phyloP scores from a whole-genome alignment of 805 yeast species.

The Candida tammaniensis region DNA sequence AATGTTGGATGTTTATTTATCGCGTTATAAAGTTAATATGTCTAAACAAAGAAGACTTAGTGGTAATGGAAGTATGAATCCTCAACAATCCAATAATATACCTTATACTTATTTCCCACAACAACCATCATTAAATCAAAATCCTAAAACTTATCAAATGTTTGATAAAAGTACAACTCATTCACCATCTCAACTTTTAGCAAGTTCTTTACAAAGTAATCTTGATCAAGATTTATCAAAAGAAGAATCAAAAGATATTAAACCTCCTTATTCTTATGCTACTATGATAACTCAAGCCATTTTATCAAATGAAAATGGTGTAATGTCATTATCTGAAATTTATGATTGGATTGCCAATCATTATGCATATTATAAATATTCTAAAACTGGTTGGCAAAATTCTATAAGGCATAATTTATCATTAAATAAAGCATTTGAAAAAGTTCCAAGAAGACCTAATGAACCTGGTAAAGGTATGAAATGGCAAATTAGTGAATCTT shows the following conservation, averaged over 20 bases:
- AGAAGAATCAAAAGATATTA: constrained; percentile 88
- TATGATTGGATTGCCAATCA: constrained; percentile 86
- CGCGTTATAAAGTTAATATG: constrained; percentile 26
- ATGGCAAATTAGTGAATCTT: constrained; percentile 91
- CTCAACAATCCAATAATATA: not conserved
- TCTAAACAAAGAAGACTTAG: constrained; percentile 18
- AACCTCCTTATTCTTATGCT: constrained; percentile 96
- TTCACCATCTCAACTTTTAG: constrained; percentile 37
- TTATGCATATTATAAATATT: constrained; percentile 87
- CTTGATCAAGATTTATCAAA: constrained; percentile 68
- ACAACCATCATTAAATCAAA: constrained; percentile 16
- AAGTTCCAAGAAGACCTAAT: constrained; percentile 90
- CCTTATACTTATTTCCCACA: constrained; percentile 17
- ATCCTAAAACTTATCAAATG: constrained; percentile 51
- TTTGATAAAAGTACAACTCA: constrained; percentile 43
- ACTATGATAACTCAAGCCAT: constrained; percentile 99
- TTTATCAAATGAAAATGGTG: constrained; percentile 81
- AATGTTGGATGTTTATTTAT: constrained; percentile 38
- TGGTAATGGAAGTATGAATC: constrained; percentile 3
- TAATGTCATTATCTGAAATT: constrained; percentile 84
- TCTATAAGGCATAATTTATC: constrained; percentile 93
- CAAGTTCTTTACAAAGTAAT: constrained; percentile 43
- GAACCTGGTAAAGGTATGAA: constrained; percentile 99
- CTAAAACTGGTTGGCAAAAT: constrained; percentile 98
- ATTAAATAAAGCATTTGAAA: constrained; percentile 93